Conservation (phyloP, 2,329 filamentous ascomycete genomes). For the Colletotrichum navitas region DNA sequence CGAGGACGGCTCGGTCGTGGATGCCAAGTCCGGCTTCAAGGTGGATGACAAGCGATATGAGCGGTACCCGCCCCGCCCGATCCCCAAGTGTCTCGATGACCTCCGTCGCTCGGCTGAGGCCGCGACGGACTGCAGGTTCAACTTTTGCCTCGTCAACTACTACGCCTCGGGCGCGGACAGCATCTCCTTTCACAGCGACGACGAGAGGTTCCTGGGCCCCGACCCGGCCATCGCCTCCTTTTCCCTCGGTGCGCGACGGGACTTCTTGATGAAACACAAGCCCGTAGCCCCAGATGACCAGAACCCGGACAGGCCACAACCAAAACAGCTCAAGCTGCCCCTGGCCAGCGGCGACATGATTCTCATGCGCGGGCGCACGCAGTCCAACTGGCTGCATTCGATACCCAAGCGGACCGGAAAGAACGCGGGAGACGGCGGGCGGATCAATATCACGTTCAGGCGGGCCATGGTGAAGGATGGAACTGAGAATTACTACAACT, state of each 20-base stretch:
- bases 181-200: slow-evolving; percentile 84
- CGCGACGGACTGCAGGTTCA: slow-evolving; percentile 76
- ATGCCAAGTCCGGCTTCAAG: slow-evolving; percentile 56
- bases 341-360: slow-evolving; percentile 82
- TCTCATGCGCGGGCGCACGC: slow-evolving; percentile 81
- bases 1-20: slow-evolving; percentile 56
- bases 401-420: slow-evolving; percentile 80
- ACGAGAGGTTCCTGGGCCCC: slow-evolving; percentile 80
- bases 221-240: slow-evolving; percentile 81
- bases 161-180: slow-evolving; percentile 83
- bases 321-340: slow-evolving; percentile 61
- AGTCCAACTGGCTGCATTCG: slow-evolving; percentile 81
- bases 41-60: slow-evolving; percentile 66
- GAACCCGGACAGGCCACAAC: slow-evolving; percentile 24
- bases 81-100: slow-evolving; percentile 76
- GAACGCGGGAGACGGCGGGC: slow-evolving; percentile 71
- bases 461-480: slow-evolving; percentile 77
- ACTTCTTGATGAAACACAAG: slow-evolving; percentile 87
- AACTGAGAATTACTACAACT: slow-evolving; percentile 87
- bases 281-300: slow-evolving; percentile 56
- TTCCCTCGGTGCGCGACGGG: slow-evolving; percentile 77
- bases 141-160: slow-evolving; percentile 87
- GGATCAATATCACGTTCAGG: slow-evolving; percentile 84
- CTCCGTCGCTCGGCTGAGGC: slow-evolving; percentile 74
- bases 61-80: slow-evolving; percentile 73